Evolutionary conservation across 2,329 filamentous ascomycete genomes (phyloP).

Genomic region (Penicillium sp.): DNA sequence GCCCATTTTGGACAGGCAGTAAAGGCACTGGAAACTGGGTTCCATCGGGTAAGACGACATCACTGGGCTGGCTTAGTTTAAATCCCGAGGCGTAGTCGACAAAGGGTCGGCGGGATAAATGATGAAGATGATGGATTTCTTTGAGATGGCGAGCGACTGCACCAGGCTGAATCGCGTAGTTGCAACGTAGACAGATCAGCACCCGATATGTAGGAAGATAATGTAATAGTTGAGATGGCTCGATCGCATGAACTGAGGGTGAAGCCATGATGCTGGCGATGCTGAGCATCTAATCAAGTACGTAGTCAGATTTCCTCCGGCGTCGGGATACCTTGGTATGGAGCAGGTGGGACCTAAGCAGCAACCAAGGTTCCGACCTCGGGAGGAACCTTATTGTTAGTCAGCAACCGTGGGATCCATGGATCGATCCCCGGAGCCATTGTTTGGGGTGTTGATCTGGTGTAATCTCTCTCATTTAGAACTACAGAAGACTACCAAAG

Average conservation of each 20-base stretch:
- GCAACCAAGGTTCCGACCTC: too few relatives aligned
- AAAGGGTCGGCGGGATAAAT: slow-evolving; percentile 2
- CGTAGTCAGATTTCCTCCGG: too few relatives aligned
- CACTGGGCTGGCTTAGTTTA: slow-evolving; percentile 17
- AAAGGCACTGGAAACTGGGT: slow-evolving; percentile 27
- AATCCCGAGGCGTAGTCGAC: slow-evolving; percentile 11
- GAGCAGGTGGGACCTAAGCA: too few relatives aligned
- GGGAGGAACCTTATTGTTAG: too few relatives aligned
- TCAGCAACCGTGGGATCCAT: too few relatives aligned
- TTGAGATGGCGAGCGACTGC: slow-evolving; percentile 30
- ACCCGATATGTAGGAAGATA: slow-evolving; percentile 16
- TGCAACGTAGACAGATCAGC: slow-evolving; percentile 9
- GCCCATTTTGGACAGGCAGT: slow-evolving; percentile 28
- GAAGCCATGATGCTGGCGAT: not conserved
- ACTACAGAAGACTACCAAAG: too few relatives aligned
- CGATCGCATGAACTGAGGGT: not conserved
- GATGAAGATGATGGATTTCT: slow-evolving; percentile 27
- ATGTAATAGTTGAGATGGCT: not conserved
- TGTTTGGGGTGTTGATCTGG: too few relatives aligned
- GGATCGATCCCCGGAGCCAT: too few relatives aligned
- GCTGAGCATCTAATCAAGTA: too few relatives aligned
- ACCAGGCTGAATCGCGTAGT: slow-evolving; percentile 26
- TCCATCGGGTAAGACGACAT: slow-evolving; percentile 18
- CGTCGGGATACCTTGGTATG: too few relatives aligned
- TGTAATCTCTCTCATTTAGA: too few relatives aligned